Evolutionary conservation across 1,139 yeast genomes (phyloP), one percentile per base, ranked within the genome.

Genomic region (Debaryomycetaceae sp.): DNA sequence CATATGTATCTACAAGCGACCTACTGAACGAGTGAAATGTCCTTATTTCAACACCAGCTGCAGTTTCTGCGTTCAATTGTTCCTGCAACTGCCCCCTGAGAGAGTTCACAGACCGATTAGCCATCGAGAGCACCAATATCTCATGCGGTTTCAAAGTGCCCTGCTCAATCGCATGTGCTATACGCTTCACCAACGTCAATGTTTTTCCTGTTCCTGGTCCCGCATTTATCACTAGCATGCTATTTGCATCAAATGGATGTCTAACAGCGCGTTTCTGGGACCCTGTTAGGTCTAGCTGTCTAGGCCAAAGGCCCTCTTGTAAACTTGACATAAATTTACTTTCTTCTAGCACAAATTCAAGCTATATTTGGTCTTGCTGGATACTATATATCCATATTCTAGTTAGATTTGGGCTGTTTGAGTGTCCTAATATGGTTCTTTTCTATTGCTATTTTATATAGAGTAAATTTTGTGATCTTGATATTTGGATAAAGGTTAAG

Each of bases 131-230:
- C 4, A 83, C 81, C 30, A 84, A 56, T 2, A 86, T 74, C 38
- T 79, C 78, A 6, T 65, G 59, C 0, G 91, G 87, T 2, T 55
- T 45, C 0, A 78, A 55, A 2, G 59, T 61, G 4, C 64, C 62
- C 5, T 61, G 44, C 4, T 55, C 48, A 1, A 84, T 54, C 45
- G 82, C 50, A 44, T 73, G 63, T 2, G 75, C 76, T 0, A 83
- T 67, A 43, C 87, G 67, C 33, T 71, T 63, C 2, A 79, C 75
- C 24, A 86, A 50, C 0, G 89, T 81, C 32, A 67, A 65, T 0
- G 94, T 84, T 51, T 86, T 86, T 1, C 95, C 95, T 17, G 86
- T 76, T 3, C 91, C 91, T 1, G 91, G 89, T 0, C 91, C 89
- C 0, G 89, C 85, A 15, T 70, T 65, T 1, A 83, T 66, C 17